These are phyloP conservation scores for Ogataea hybrid DNA, from an alignment of 1,139 yeast species.

Conservation along the genomic window DNA sequence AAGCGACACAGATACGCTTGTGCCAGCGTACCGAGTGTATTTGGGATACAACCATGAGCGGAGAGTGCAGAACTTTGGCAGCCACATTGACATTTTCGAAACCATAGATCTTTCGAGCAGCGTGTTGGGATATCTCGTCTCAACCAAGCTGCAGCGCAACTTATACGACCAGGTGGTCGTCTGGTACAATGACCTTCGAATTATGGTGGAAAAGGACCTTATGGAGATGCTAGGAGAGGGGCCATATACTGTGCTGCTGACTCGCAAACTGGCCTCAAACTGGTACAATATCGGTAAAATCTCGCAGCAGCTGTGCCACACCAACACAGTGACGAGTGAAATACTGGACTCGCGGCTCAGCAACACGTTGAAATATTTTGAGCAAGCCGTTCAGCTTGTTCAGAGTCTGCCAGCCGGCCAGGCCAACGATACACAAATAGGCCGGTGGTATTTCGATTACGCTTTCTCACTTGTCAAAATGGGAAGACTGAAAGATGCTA, in stretches of 20 bases:
- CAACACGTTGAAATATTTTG: constrained; percentile 10
- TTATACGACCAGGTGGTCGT: constrained; percentile 16
- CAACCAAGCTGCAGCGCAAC: constrained; percentile 19
- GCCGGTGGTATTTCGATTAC: constrained; percentile 33
- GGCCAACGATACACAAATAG: constrained; percentile 1
- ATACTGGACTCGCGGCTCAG: constrained; percentile 15
- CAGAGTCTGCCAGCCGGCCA: constrained; percentile 1
- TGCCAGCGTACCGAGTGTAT: constrained; percentile 44
- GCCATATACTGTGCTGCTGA: constrained; percentile 9
- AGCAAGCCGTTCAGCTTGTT: constrained; percentile 12
- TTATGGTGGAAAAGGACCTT: constrained; percentile 18
- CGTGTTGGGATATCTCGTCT: constrained; percentile 25
- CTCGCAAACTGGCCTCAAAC: constrained; percentile 14
- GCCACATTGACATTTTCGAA: constrained; percentile 34
- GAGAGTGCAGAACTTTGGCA: constrained; percentile 34
- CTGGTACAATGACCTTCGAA: constrained; percentile 18
- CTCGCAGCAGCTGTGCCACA: constrained; percentile 18
- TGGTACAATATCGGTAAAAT: constrained; percentile 21
- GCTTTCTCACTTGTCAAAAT: constrained; percentile 35
- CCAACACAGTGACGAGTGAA: constrained; percentile 12
- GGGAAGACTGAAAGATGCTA: constrained; percentile 35
- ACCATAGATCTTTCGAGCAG: constrained; percentile 29
- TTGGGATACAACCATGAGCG: constrained; percentile 38
- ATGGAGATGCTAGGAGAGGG: constrained; percentile 16
- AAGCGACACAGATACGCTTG: constrained; percentile 32